Base-by-base conservation (phyloP, 768 basidiomycete genomes). In the Boletus rubropictus region DNA sequence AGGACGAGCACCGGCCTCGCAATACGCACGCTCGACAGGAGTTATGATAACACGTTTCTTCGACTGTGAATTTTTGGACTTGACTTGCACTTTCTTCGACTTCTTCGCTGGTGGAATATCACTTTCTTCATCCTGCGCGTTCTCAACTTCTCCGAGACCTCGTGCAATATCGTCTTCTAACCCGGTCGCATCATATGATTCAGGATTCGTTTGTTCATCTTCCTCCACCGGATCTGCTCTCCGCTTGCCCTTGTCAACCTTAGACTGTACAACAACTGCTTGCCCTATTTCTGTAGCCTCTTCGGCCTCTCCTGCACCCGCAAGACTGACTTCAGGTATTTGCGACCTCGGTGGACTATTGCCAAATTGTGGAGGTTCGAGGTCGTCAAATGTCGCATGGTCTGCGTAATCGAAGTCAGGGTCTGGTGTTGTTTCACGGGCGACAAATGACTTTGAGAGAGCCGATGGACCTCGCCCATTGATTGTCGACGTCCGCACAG, bases 71-170 rank as follows among this genome's bases (percentile, higher is more conserved):
- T 65, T 54, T 57, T 51, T 50, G 32, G 53, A n/a, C 33, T 61
- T 63, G 55, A 52, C 64, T 62, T 12, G 34, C 22, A 64, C 62
- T n/a, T 58, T 52, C 40, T 48, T 62, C n/a, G 39, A 8, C 24
- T 65, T 68, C 52, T 68, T 66, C 28, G 50, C 25, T 10, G 54
- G 58, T 3, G 64, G 66, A 21, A 29, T 20, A 32, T 65, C 54
- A 32, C 61, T 72, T 6, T 76, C 78, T 15, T 73, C 68, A 20
- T 76, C 69, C 46, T 72, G 83, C 54, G 81, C 76, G 46, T 74
- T 79, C 59, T 71, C 76, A 27, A 72, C 74, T 0, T 64, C 71
- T 41, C 74, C 75, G 6, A 75, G 49, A 15, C 69, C 69, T 37
- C 59, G 65, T n/a, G 62, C 62, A 22, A 74, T 70, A 36, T 75